Evolutionary conservation across 306 rosid genomes (phyloP), one percentile per base, ranked within the genome.

Genomic region (Elaeagnus macrophylla): DNA sequence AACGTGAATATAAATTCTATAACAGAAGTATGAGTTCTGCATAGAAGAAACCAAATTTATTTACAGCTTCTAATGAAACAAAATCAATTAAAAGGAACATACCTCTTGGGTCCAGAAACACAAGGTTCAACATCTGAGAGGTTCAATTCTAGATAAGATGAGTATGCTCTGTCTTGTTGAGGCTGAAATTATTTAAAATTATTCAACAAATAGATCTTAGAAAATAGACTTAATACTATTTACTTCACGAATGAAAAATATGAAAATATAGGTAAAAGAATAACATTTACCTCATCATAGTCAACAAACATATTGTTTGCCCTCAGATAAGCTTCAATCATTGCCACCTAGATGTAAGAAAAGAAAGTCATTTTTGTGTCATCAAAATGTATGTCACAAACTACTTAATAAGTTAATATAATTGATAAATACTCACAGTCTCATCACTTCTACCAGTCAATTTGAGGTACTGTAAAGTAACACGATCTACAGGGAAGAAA

Each of bases 51-150:
- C 45, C 14, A 64, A 25, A 57, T 40, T 37, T 44, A 45, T 53
- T 56, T 17, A 17, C 17, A 63, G 53, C 32, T 10, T 7, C 36
- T 15, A 54, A 17, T 39, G 47, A 64, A 5, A 51, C 14, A 44
- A 7, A 12, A 18, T 14, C 35, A 32, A 42, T n/a, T 37, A 49
- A 43, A 49, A 35, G 8, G 50, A 20, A 52, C 50, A 60, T 57
- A 87, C 99, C 96, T 93, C 83, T 93, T 93, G 17, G 99, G 99
- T 61, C 99, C 99, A 4, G 96, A 93, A 43, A 93, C 35, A 67
- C 96, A 93, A 51, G 99, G 94, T 57, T 62, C 95, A 39, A 93
- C 99, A 10, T 79, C 88, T 0, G 79, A 59, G 60, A 93, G 95
- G 71, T 82, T 73, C 80, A 93, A 63, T 70, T 83, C 83, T 14